Percentiles rank a stretch among this genome's conserved stretches.
phyloP scores from a whole-genome alignment of 208 protist species.

The Trypanosoma platydactyli region DNA sequence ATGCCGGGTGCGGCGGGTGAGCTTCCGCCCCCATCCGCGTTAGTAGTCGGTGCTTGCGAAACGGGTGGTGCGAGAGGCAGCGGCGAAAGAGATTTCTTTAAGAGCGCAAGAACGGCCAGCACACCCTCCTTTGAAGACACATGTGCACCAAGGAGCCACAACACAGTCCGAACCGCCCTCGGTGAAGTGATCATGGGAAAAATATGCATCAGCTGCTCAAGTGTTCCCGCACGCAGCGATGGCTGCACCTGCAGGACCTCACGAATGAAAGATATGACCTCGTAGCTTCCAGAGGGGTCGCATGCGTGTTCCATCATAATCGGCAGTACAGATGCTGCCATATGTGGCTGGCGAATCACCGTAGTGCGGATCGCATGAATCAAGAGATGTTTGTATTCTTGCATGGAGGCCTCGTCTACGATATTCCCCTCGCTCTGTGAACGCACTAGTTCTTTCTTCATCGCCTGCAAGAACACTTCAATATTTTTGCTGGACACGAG shows the following conservation, averaged over 20 bases:
- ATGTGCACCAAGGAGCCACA: constrained; percentile 96
- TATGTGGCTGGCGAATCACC: constrained; percentile 88
- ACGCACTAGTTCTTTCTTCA: constrained; percentile 95
- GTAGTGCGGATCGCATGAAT: constrained; percentile 93
- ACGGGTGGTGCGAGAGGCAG: constrained; percentile 61
- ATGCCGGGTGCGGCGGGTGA: constrained; percentile 23
- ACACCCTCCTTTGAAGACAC: constrained; percentile 63
- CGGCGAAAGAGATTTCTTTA: constrained; percentile 49
- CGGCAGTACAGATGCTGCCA: constrained; percentile 75
- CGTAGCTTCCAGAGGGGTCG: constrained; percentile 75
- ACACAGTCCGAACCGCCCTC: constrained; percentile 68
- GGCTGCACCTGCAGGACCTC: constrained; percentile 93
- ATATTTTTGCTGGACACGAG: constrained; percentile 93
- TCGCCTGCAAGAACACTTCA: constrained; percentile 89
- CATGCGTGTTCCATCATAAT: constrained; percentile 95
- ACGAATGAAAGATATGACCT: constrained; percentile 94
- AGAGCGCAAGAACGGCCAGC: constrained; percentile 33
- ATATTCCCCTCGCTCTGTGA: constrained; percentile 43
- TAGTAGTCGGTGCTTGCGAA: constrained; percentile 35
- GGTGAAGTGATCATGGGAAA: constrained; percentile 67
- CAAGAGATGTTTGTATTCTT: constrained; percentile 91
- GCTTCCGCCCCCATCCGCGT: background rate
- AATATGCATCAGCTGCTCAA: constrained; percentile 56
- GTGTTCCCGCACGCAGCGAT: constrained; percentile 64
- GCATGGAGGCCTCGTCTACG: constrained; percentile 22